Evolutionary conservation across 495 filamentous ascomycete species (phyloP), one percentile per base, ranked within the genome.

Genomic region (Trichoderma asperelloides): DNA sequence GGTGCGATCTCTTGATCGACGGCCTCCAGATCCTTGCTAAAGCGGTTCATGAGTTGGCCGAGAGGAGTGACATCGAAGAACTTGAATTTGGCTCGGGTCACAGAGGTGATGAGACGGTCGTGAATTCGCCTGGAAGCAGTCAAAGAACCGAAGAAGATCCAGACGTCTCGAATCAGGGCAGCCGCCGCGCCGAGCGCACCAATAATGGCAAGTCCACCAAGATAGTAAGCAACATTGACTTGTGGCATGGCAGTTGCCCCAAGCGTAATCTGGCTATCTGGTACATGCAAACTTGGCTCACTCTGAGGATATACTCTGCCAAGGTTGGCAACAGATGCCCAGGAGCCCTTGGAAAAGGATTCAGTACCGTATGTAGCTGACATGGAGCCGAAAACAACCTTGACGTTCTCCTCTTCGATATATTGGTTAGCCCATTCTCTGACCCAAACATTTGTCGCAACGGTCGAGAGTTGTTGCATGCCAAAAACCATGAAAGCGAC

Each of bases 1-100:
- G 93, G 91, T 1, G 95, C 93, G 66, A 98, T 90, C 74, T 98
- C 95, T 76, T 99, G 96, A 69, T 99, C 96, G 68, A 99, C 82
- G 6, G 92, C 87, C 74, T 99, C 95, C 30, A 98, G 83, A 76
- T 98, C 96, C 76, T 97, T 98, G 69, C 94, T 97, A 77, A 99
- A 99, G 45, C 96, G 84, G 76, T 99, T 99, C 90, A 98, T 98
- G 69, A 99, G 83, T 76, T 97, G 95, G 15, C 96, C 96, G 0
- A 97, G 85, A 7, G 96, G 96, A 2, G 96, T 99, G 2, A 92
- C 91, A 75, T 99, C 96, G 74, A 99, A 99, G 81, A 99, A 99
- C 69, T 90, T 90, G 79, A 98, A 96, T 72, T 91, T 92, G 18
- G 96, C 96, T 64, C 93, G 88, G 66, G 91, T 89, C 33, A 99